phyloP scores from a whole-genome alignment of 148 eudicot species.

The Chenopodium formosanum region DNA sequence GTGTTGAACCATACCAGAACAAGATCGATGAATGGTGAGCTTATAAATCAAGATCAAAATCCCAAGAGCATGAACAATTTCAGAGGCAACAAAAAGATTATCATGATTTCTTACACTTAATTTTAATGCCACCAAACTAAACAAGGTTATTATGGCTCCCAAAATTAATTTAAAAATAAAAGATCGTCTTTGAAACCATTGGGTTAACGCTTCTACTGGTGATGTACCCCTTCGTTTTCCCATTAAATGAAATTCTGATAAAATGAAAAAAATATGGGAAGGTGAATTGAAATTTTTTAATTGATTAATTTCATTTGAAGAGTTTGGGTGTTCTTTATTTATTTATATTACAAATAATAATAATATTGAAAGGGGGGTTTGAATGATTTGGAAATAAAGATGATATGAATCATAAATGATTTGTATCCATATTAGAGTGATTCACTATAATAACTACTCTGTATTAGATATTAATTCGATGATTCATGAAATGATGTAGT shows the following conservation, averaged over 20 bases:
- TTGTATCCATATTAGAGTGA: not conserved
- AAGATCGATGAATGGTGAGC: slow-evolving; percentile 65
- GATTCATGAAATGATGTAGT: no score
- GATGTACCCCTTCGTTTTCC: slow-evolving; percentile 50
- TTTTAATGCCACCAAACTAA: slow-evolving; percentile 47
- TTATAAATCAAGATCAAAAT: slow-evolving; percentile 68
- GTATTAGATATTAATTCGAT: no score
- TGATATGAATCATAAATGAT: not conserved
- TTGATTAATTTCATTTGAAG: not conserved
- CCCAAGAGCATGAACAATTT: slow-evolving; percentile 61
- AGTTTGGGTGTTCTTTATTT: not conserved
- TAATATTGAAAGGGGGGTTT: not conserved
- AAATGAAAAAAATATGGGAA: not conserved
- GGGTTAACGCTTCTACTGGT: slow-evolving; percentile 37
- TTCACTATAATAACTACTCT: no score
- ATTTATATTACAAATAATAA: no score
- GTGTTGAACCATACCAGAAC: slow-evolving; percentile 54
- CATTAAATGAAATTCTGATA: slow-evolving; percentile 30
- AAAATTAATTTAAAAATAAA: slow-evolving; percentile 50
- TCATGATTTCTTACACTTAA: slow-evolving; percentile 34
- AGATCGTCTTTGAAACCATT: slow-evolving; percentile 56
- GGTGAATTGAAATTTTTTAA: no score
- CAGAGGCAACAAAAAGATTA: slow-evolving; percentile 71
- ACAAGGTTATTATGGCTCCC: slow-evolving; percentile 34
- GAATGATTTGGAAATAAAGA: not conserved